Evolutionary conservation across 225 moss, liverwort and hornwort species (phyloP), one percentile per base, ranked within the genome.

Genomic region (Physcomitrellopsis africana): DNA sequence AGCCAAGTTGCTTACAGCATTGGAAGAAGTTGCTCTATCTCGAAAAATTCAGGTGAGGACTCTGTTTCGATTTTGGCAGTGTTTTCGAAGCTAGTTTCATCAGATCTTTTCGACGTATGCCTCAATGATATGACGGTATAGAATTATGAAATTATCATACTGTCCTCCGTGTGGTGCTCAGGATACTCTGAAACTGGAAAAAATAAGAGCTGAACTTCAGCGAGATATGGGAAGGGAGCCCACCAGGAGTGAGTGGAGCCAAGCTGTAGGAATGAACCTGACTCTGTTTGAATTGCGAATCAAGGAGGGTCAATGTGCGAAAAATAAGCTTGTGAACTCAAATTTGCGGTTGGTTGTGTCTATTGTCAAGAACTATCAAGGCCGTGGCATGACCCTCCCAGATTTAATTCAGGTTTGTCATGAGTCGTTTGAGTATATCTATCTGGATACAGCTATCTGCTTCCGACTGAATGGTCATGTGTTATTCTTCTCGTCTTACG

Each of bases 271-370:
- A 65, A 82, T 91, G 56, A 88, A 87, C 3, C 85, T 87, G 29
- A 82, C 86, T 66, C 82, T 90, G 27, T 76, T 97, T 29, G 97
- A 97, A 72, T 69, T 72, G 20, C 81, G 97, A 0, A 75, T 97
- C 1, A 90, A 94, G 66, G 75, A 89, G n/a, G 97, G 93, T 48
- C 94, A 89, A 26, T 79, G 75, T 46, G 93, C 86, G 32, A 97
- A 97, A 83, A 94, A 94, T 64, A 97, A 86, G 86, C 93, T 97
- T 94, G 97, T 97, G 76, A 97, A 91, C 69, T 97, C 94, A 23
- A 97, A 97, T 73, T 78, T 97, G 26, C 87, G 94, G 46, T 84
- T 97, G 79, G 97, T 97, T 18, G 97, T 97, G 27, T 94, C 94
- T 3, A 93, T 97, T 69, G 97, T 93, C 15, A 97, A 93, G 20